A percentile compares a stretch with the other conserved stretches of the same genome.
Conservation (phyloP, 2,329 filamentous ascomycete genomes). For the Cryphonectria radicalis region DNA sequence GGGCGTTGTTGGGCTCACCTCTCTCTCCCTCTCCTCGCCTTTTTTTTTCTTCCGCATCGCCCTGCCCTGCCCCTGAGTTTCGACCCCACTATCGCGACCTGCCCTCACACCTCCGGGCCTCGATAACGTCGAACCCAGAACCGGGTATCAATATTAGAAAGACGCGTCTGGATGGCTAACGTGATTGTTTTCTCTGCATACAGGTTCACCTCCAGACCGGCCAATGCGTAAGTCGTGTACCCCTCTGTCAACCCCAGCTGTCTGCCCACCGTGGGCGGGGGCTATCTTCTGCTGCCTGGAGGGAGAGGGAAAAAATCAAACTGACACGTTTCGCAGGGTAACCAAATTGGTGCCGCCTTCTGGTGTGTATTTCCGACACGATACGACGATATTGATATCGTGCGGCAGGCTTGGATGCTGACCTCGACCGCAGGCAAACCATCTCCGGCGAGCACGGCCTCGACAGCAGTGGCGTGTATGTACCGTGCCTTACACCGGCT, state of each 20-base stretch:
- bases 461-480: slow-evolving; percentile 94
- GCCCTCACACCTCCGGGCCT: slow-evolving; percentile 17
- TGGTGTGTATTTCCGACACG: slow-evolving; percentile 63
- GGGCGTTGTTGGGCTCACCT: slow-evolving; percentile 12
- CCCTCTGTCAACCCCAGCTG: slow-evolving; percentile 7
- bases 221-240: slow-evolving; percentile 78
- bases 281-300: slow-evolving; percentile 1
- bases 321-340: slow-evolving; percentile 68
- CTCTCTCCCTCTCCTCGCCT: neutral
- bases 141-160: slow-evolving; percentile 4
- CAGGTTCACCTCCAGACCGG: slow-evolving; percentile 99
- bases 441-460: slow-evolving; percentile 94
- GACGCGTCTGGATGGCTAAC: slow-evolving; percentile 55
- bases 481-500: slow-evolving; percentile 36
- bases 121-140: slow-evolving; percentile 5
- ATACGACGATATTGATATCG: slow-evolving; percentile 6
- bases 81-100: slow-evolving; percentile 36
- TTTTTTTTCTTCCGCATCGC: slow-evolving; percentile 23
- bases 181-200: slow-evolving; percentile 48
- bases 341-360: slow-evolving; percentile 99
- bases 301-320: neutral
- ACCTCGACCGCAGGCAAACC: slow-evolving; percentile 64
- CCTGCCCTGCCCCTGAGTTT: slow-evolving; percentile 34
- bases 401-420: slow-evolving; percentile 38
- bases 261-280: neutral